A percentile compares a stretch with the other conserved stretches of the same genome.
Evolutionary conservation across 2,329 filamentous ascomycete genomes (phyloP).

Genomic region (Fusarium sp.): DNA sequence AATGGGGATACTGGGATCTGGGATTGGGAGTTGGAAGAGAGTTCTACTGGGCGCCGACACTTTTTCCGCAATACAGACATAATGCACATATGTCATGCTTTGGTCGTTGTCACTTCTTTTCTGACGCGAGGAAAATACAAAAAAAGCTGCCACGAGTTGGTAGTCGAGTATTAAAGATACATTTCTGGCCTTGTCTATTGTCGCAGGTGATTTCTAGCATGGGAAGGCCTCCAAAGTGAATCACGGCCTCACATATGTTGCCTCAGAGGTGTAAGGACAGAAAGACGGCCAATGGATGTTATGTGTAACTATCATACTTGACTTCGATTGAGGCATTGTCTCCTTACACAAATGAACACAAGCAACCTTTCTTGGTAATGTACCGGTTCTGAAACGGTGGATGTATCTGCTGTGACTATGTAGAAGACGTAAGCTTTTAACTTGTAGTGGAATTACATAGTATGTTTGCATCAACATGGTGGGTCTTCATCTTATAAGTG

Average conservation of each 20-base stretch:
- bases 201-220: neutral
- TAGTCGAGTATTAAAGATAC: constrained; percentile 8
- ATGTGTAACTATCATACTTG: constrained; percentile 20
- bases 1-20: constrained; percentile 42
- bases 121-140: constrained; percentile 33
- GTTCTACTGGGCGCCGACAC: constrained; percentile 44
- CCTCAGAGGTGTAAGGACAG: neutral
- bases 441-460: neutral
- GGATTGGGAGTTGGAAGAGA: constrained; percentile 50
- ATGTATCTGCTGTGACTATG: constrained; percentile 14
- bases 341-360: constrained; percentile 17
- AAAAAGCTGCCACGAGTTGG: constrained; percentile 17
- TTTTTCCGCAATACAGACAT: constrained; percentile 34
- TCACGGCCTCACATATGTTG: neutral
- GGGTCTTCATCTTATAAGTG: neutral
- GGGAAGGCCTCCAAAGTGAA: neutral
- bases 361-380: constrained; percentile 15
- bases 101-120: constrained; percentile 33
- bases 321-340: constrained; percentile 7
- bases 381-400: constrained; percentile 6
- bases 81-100: constrained; percentile 33
- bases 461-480: neutral
- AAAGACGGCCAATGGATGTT: constrained; percentile 12
- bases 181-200: neutral
- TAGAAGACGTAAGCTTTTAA: constrained; percentile 1